phyloP scores from a whole-genome alignment of 805 yeast species.

The Peterozyma xylosa region DNA sequence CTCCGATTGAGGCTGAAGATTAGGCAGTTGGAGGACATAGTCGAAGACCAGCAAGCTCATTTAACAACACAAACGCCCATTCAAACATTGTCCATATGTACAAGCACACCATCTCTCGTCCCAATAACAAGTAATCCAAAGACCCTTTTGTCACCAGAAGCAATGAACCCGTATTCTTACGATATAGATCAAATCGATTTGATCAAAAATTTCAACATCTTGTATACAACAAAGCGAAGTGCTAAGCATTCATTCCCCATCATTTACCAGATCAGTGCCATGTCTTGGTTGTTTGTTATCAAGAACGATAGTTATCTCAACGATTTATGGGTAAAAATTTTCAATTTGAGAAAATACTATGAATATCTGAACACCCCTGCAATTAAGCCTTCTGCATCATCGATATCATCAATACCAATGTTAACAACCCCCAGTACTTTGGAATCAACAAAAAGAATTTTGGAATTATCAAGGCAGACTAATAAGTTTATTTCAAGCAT shows the following conservation, averaged over 20 bases:
- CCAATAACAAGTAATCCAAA: constrained; percentile 8
- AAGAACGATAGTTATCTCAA: constrained; percentile 51
- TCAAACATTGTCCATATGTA: constrained; percentile 1
- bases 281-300: constrained; percentile 54
- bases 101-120: neutral
- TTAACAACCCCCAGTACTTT: constrained; percentile 12
- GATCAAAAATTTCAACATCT: constrained; percentile 23
- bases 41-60: neutral
- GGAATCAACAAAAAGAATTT: constrained; percentile 20
- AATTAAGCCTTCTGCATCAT: neutral
- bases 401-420: too few relatives aligned
- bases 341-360: constrained; percentile 26
- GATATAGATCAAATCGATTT: constrained; percentile 17
- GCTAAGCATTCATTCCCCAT: constrained; percentile 27
- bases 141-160: constrained; percentile 8
- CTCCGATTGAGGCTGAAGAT: constrained; percentile 15
- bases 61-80: neutral
- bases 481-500: constrained; percentile 6
- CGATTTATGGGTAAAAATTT: constrained; percentile 38
- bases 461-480: constrained; percentile 13
- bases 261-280: constrained; percentile 33
- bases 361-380: constrained; percentile 25
- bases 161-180: constrained; percentile 2
- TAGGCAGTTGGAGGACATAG: constrained; percentile 19
- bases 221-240: constrained; percentile 27